These are phyloP conservation scores for Neurospora intermedia DNA, from an alignment of 495 filamentous ascomycete genomes.

Conservation along the genomic window DNA sequence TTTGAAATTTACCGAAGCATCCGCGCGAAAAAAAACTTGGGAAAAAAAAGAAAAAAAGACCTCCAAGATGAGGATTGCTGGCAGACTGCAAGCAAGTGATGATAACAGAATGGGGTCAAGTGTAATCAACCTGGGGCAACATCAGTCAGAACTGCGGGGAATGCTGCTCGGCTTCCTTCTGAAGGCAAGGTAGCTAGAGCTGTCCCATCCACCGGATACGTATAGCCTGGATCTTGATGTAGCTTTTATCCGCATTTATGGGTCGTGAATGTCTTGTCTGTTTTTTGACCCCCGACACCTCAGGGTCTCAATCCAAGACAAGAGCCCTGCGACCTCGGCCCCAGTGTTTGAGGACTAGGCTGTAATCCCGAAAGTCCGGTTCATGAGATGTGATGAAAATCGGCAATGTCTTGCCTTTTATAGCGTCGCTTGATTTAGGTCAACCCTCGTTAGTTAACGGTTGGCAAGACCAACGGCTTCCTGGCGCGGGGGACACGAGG, in stretches of 20 bases:
- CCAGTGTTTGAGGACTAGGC: not conserved
- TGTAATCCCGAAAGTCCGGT: not conserved
- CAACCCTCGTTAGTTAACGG: not conserved
- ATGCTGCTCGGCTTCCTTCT: not conserved
- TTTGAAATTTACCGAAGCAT: not conserved
- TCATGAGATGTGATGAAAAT: not conserved
- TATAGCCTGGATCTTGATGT: not conserved
- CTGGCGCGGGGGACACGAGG: not conserved
- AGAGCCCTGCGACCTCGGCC: not conserved
- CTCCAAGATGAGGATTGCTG: not conserved
- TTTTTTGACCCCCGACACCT: not conserved
- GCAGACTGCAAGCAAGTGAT: not conserved
- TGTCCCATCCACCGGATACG: not conserved
- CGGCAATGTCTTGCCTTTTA: not conserved
- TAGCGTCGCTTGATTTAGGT: not conserved
- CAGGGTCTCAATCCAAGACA: not conserved
- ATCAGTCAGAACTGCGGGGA: not conserved
- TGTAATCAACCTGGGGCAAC: not conserved
- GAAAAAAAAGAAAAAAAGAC: not conserved
- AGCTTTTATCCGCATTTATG: not conserved
- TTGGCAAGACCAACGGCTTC: not conserved
- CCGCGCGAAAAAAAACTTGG: not conserved
- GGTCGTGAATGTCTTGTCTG: not conserved
- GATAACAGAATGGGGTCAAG: not conserved
- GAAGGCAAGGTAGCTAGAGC: not conserved